Evolutionary conservation across 306 rosid species (phyloP), one percentile per base, ranked within the genome.

Genomic region (Mimosa pudica): DNA sequence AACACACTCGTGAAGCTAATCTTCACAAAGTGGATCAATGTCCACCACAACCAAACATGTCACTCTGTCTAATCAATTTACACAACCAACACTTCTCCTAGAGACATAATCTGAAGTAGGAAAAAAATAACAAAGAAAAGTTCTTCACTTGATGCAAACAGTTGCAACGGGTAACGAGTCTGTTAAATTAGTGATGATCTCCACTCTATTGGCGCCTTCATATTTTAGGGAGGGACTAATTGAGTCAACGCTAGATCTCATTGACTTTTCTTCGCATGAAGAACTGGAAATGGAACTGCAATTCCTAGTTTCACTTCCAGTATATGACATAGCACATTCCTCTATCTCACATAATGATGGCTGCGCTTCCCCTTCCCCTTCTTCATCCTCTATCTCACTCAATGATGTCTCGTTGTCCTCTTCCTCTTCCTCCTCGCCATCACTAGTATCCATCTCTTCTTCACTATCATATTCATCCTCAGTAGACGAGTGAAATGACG

Each of bases 401-500:
- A 86, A 70, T 41, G 86, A 75, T 69, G 52, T 4, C 11, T 84
- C 84, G 33, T 78, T 89, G n/a, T 84, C 91, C 79, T 32, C 76
- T 47, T 83, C 97, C 55, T 80, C 96, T 71, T 83, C 97, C 55
- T 80, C 96, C 67, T 86, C 88, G 33, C 92, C 96, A 60, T 85
- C 79, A n/a, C 91, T 83, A 9, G 89, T 85, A 58, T 96, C 92
- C 89, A 88, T 89, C 42, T 91, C 98, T 51, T 80, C 91, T 70
- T 86, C 94, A 85, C 92, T 91, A 35, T 89, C 88, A 32, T 73
- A 87, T 83, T 92, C 94, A 67, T 87, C 96, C n/a, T 88, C 92
- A 10, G n/a, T n/a, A n/a, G 86, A 95, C 42, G 94, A 89, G 74
- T 76, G 86, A 42, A 86, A 91, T 20, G 98, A 92, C 96, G 89